These are phyloP conservation scores for Phaeosphaeria sp. DNA, from an alignment of 2,329 filamentous ascomycete genomes.

Conservation along the genomic window DNA sequence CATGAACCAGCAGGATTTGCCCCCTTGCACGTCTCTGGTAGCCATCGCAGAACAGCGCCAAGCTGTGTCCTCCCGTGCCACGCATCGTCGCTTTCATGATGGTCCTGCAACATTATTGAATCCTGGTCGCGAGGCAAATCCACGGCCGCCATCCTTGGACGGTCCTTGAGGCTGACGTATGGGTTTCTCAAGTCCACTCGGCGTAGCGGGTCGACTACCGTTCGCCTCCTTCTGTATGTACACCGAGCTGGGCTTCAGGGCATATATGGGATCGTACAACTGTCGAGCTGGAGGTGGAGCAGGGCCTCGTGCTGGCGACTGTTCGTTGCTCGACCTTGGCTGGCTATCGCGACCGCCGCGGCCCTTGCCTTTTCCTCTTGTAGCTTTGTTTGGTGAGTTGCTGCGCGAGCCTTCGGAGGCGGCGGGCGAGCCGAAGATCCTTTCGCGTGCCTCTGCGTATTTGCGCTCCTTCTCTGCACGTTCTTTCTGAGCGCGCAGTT, in stretches of 20 bases:
- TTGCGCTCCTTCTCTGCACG: conserved; percentile 88
- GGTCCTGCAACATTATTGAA: conserved; percentile 21
- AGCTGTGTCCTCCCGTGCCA: background rate
- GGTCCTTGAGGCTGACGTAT: conserved; percentile 79
- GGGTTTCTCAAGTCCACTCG: conserved; percentile 70
- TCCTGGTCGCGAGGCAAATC: conserved; percentile 69
- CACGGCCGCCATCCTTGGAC: conserved; percentile 77
- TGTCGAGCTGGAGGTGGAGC: conserved; percentile 57
- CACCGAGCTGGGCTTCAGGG: conserved; percentile 66
- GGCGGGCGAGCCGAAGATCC: conserved; percentile 74
- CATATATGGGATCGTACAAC: conserved; percentile 79
- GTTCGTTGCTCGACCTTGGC: conserved; percentile 46
- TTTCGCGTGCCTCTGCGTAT: conserved; percentile 87
- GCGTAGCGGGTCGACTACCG: conserved; percentile 57
- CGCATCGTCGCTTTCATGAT: conserved; percentile 11
- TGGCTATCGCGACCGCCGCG: conserved; percentile 47
- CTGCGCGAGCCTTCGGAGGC: conserved; percentile 45
- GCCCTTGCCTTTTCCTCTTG: conserved; percentile 46
- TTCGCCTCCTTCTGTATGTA: conserved; percentile 53
- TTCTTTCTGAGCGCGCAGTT: conserved; percentile 77
- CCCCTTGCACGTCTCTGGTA: background rate
- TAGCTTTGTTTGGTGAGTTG: conserved; percentile 41
- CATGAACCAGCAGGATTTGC: background rate
- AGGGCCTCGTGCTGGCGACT: conserved; percentile 41
- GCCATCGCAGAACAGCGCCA: background rate